A percentile compares a stretch with the other conserved stretches of the same genome.
phyloP scores from a whole-genome alignment of 1,139 yeast genomes.

The Wickerhamiella infanticola region DNA sequence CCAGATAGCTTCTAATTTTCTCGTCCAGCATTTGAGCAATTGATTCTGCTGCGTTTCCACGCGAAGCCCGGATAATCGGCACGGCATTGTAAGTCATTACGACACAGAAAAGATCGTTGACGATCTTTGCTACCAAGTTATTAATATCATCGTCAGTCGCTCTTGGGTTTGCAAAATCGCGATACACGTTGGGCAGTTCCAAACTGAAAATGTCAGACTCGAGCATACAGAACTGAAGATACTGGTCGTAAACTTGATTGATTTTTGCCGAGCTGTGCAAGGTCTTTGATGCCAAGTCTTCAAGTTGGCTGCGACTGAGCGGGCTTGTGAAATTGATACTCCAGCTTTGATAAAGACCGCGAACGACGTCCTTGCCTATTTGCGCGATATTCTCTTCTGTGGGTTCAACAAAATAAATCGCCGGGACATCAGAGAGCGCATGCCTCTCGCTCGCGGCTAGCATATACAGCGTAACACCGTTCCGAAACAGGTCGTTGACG shows the following conservation, averaged over 20 bases:
- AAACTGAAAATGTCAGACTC: slow-evolving; percentile 83
- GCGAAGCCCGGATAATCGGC: slow-evolving; percentile 82
- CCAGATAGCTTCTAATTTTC: slow-evolving; percentile 67
- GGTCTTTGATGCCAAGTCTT: slow-evolving; percentile 75
- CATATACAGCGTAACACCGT: slow-evolving; percentile 84
- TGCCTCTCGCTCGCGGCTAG: slow-evolving; percentile 54
- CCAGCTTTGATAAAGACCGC: slow-evolving; percentile 60
- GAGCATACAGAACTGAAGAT: slow-evolving; percentile 77
- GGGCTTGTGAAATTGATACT: slow-evolving; percentile 80
- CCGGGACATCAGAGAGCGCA: slow-evolving; percentile 86
- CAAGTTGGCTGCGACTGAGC: slow-evolving; percentile 61
- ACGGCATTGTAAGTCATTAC: slow-evolving; percentile 63
- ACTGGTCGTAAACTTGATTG: slow-evolving; percentile 85
- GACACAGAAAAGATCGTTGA: slow-evolving; percentile 66
- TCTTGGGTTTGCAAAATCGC: slow-evolving; percentile 50
- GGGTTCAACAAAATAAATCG: slow-evolving; percentile 80
- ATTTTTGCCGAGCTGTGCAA: slow-evolving; percentile 52
- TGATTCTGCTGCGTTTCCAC: slow-evolving; percentile 91
- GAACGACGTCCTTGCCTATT: slow-evolving; percentile 56
- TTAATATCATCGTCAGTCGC: slow-evolving; percentile 67
- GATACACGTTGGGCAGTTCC: slow-evolving; percentile 51
- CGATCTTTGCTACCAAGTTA: slow-evolving; percentile 47
- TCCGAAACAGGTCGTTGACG: slow-evolving; percentile 74
- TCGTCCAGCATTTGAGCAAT: slow-evolving; percentile 77
- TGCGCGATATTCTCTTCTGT: slow-evolving; percentile 54